Base-by-base conservation (phyloP, 768 basidiomycete species). In the Rhodotorula toruloides region DNA sequence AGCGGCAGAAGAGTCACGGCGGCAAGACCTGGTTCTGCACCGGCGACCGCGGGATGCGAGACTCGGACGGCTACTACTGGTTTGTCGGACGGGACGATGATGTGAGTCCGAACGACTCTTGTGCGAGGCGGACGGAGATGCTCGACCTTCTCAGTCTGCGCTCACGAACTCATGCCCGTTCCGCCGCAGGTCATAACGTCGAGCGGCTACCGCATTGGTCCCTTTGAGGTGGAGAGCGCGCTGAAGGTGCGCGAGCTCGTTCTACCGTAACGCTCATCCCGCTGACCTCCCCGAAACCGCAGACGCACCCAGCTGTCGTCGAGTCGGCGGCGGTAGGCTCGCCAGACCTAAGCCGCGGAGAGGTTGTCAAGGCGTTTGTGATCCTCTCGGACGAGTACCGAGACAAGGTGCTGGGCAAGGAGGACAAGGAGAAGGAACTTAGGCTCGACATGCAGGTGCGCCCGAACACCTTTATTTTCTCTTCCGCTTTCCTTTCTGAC, bases 361-460 rank as follows among this genome's bases (percentile, higher is more conserved):
- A 69, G 50, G 27, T 66, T 21, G 61, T 72, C 54, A 72, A 72
- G 40, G 71, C 71, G 0, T 72, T 72, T 36, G n/a, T 72, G 36
- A 59, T 61, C 11, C 56, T 70, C 21, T 25, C 37, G 3, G 59
- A 63, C 8, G 71, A 64, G 27, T 72, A 54, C 62, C n/a, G 48
- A 3, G 47, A 37, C n/a, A 63, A 55, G 54, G 13, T 58, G 9
- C 3, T 10, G 21, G 50, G 47, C 25, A 29, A 49, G 58, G 12
- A 34, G 47, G 10, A 63, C 25, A 58, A 57, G 34, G 36, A 53
- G 29, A n/a, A 54, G 9, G 37, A 60, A 22, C 53, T 72, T 22
- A 39, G 58, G 21, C 29, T 31, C 14, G 67, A 72, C 27, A 54
- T 72, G 12, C 61, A 58, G 43, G 64, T 36, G 36, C 40, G 48